Conservation (phyloP, 2,329 filamentous ascomycete genomes). For the Uncinocarpus reesii region DNA sequence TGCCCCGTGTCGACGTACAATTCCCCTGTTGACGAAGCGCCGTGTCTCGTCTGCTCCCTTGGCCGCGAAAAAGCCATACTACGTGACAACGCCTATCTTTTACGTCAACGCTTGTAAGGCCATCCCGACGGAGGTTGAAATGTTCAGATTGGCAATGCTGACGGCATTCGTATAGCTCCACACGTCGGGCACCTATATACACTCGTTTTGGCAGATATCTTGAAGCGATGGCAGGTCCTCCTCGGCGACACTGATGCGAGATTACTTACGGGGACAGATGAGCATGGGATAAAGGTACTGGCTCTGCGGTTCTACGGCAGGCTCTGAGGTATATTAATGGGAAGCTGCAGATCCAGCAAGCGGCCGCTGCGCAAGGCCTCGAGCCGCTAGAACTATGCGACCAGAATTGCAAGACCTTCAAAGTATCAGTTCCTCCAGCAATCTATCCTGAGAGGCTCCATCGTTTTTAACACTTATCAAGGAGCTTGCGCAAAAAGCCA, state of each 20-base stretch:
- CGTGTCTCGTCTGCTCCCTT: constrained; percentile 26
- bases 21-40: constrained; percentile 16
- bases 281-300: constrained; percentile 83
- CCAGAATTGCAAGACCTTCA: constrained; percentile 67
- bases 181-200: constrained; percentile 93
- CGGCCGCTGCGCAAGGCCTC: constrained; percentile 59
- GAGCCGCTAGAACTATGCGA: constrained; percentile 82
- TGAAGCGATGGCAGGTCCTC: constrained; percentile 83
- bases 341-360: constrained; percentile 59
- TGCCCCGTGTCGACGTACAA: constrained; percentile 22
- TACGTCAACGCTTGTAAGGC: constrained; percentile 85
- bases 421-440: constrained; percentile 31
- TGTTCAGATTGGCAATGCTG: background rate
- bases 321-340: background rate
- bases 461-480: constrained; percentile 20
- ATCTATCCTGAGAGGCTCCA: too few species aligned
- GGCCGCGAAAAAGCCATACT: constrained; percentile 62
- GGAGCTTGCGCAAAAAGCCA: constrained; percentile 57
- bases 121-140: background rate
- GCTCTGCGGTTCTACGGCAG: background rate
- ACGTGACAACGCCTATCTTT: constrained; percentile 94
- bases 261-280: constrained; percentile 85
- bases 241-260: constrained; percentile 56
- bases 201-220: constrained; percentile 78
- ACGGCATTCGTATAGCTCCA: constrained; percentile 50